Base-by-base conservation (phyloP, 2,329 filamentous ascomycete species). In the Ceratocystis cubensis region DNA sequence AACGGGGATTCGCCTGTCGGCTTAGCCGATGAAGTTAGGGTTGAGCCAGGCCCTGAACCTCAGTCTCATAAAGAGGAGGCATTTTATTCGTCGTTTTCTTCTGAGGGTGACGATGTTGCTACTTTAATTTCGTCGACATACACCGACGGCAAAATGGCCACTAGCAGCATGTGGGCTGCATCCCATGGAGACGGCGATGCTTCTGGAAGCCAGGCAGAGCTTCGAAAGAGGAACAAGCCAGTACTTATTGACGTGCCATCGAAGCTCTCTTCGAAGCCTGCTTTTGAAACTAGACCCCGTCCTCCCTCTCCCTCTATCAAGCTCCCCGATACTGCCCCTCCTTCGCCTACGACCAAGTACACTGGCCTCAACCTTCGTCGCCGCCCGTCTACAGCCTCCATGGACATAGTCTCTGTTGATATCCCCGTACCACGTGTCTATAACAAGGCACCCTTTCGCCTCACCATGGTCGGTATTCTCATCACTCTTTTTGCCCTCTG, bases 401-500 rank as follows among this genome's bases (percentile, higher is more conserved):
- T 64, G 30, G 66, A 67, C 65, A 30, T 70, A 64, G 72, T 75
- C 1, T 78, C 78, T 67, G 50, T 81, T 17, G 74, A 74, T 33
- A 61, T 84, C 1, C 74, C 78, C 0, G 61, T 82, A 15, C 82
- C 82, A 5, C 74, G 73, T 8, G 74, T 84, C 3, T 84, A 79
- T 71, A 75, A 73, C 46, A 72, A 74, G 8, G 79, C 79, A 0
- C 74, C 70, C 3, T 79, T 82, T 69, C 77, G 75, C 62, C 74
- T 82, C 28, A 84, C 81, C 1, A 70, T 76, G 2, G 71, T 84
- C 13, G 82, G 82, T 1, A 66, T 81, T 22, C 5, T 80, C 2
- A 64, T 79, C n/a, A 70, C 80, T 15, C 44, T 80, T 2, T 50
- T 81, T 7, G 72, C 75, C 0, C 63, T 79, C n/a, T 87, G 84